These are phyloP conservation scores for Gonium pectorale DNA, from an alignment of 139 green algal species.

Conservation along the genomic window DNA sequence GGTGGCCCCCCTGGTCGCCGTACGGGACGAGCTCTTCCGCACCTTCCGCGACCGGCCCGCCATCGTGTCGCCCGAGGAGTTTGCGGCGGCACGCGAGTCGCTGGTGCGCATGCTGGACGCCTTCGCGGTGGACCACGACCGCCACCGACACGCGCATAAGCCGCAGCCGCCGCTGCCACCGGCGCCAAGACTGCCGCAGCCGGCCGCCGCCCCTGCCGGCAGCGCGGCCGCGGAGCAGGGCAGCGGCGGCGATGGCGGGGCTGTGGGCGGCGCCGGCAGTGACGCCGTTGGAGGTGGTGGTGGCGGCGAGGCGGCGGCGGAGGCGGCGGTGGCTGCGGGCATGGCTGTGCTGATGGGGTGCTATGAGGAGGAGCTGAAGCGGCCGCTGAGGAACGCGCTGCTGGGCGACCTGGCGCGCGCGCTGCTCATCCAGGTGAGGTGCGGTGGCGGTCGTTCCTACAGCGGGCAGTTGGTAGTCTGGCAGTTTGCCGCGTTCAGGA, in stretches of 20 bases:
- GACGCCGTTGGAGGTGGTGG: not conserved
- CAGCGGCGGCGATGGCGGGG: not conserved
- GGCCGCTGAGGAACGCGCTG: constrained; percentile 84
- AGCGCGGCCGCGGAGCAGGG: not conserved
- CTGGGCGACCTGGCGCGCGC: constrained; percentile 80
- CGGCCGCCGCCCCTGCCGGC: constrained; percentile 8
- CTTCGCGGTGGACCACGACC: constrained; percentile 61
- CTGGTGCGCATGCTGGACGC: constrained; percentile 87
- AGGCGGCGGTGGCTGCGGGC: constrained; percentile 54
- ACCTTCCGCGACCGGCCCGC: constrained; percentile 77
- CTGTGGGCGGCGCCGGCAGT: not conserved
- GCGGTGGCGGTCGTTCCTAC: too few species aligned
- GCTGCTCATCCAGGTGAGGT: constrained; percentile 91
- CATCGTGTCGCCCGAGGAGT: constrained; percentile 77
- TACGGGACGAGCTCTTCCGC: constrained; percentile 85
- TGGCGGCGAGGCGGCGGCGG: not conserved
- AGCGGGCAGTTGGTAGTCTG: too few species aligned
- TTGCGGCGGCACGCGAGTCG: constrained; percentile 74
- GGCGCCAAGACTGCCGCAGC: not conserved
- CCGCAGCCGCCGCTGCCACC: not conserved
- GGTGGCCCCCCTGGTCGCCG: constrained; percentile 68
- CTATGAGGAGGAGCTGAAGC: constrained; percentile 89
- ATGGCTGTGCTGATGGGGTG: constrained; percentile 82
- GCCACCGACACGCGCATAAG: too few species aligned
- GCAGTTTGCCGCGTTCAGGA: too few species aligned